These are phyloP conservation scores for Calendula officinalis DNA, from an alignment of 129 eudicot genomes.

Conservation along the genomic window DNA sequence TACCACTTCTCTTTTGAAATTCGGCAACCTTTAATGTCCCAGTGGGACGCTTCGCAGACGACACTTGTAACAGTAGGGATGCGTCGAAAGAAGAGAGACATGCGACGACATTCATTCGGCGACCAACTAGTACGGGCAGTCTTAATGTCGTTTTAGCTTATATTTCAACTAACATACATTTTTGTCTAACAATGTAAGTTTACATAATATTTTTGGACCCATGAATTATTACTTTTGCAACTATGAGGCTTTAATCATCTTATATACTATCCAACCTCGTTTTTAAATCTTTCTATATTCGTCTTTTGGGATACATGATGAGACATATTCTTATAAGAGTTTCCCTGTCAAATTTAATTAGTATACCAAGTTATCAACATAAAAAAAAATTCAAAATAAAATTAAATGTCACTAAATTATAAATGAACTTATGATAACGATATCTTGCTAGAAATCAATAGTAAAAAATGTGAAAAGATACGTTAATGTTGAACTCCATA, in stretches of 20 bases:
- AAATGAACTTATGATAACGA: background rate
- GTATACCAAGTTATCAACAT: background rate
- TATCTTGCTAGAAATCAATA: constrained; percentile 2
- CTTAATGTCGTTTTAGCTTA: too few relatives aligned
- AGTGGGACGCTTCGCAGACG: too few relatives aligned
- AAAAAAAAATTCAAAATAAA: constrained; percentile 10
- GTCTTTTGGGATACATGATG: constrained; percentile 3
- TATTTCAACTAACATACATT: too few relatives aligned
- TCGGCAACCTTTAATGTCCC: too few relatives aligned
- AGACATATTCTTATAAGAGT: constrained; percentile 2
- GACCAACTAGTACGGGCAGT: too few relatives aligned
- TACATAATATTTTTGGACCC: too few relatives aligned
- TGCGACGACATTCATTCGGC: too few relatives aligned
- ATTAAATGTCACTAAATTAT: constrained; percentile 9
- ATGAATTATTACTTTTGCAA: too few relatives aligned
- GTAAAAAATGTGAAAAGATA: background rate
- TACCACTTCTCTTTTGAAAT: too few relatives aligned
- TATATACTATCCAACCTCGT: background rate
- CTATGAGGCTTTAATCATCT: background rate
- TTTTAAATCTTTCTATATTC: background rate
- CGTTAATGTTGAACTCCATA: background rate
- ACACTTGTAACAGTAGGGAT: too few relatives aligned
- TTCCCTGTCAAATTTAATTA: background rate
- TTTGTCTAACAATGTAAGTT: too few relatives aligned
- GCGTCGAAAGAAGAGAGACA: too few relatives aligned